A percentile compares a stretch with the other conserved stretches of the same genome.
Conservation (phyloP, 176 grass and related monocot species). For the Eleusine indica region DNA sequence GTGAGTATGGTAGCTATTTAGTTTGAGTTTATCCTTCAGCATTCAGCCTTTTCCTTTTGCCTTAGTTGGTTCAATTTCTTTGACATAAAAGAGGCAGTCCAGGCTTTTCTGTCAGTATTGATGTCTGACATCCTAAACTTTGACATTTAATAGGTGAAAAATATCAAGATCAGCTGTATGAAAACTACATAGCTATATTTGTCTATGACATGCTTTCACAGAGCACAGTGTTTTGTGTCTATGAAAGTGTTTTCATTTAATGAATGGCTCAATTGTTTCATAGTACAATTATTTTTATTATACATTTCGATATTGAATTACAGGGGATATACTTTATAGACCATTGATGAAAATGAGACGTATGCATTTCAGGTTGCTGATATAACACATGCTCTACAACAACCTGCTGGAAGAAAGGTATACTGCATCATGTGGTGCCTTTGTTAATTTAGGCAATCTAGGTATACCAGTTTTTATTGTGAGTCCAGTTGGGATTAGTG, state of each 20-base stretch:
- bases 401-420: constrained; percentile 96
- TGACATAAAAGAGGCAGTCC: not conserved
- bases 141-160: not conserved
- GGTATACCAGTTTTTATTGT: not conserved
- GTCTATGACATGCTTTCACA: not conserved
- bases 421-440: not conserved
- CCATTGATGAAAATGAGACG: constrained; percentile 16
- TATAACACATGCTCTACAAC: constrained; percentile 95
- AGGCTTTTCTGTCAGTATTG: not conserved
- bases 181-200: not conserved
- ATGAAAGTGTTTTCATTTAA: not conserved
- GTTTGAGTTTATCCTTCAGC: constrained; percentile 7
- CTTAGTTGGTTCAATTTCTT: not conserved
- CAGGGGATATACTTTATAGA: constrained; percentile 5
- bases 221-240: not conserved
- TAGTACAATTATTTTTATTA: not conserved
- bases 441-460: constrained; percentile 6
- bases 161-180: not conserved
- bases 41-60: constrained; percentile 6
- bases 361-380: constrained; percentile 81
- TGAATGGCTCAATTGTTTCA: constrained; percentile 4
- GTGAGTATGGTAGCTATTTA: not conserved
- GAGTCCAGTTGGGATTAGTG: not conserved
- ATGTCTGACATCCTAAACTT: not conserved
- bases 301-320: not conserved